Evolutionary conservation across 768 basidiomycete species (phyloP).

Genomic region (Naganishia vaughanmartiniae): DNA sequence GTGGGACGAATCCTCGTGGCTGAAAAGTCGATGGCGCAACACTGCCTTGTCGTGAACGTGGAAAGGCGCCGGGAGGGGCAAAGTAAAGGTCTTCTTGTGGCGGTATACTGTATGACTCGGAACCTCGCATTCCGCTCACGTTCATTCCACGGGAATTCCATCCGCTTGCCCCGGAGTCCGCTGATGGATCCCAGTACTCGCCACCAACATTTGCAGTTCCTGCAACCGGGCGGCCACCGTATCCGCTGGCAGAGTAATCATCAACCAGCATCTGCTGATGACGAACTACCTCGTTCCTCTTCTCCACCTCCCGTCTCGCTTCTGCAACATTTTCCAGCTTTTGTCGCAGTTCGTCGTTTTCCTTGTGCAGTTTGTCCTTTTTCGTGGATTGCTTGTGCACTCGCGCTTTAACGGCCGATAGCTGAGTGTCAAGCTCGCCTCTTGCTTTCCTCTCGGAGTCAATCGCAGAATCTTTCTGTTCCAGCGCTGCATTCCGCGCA

Average conservation of each 20-base stretch:
- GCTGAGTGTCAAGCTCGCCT: constrained; percentile 44
- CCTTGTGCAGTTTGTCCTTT: constrained; percentile 43
- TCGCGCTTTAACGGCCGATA: constrained; percentile 40
- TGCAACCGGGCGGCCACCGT: constrained; percentile 2
- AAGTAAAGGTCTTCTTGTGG: constrained; percentile 1
- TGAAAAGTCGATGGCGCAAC: constrained; percentile 6
- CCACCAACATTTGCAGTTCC: background rate
- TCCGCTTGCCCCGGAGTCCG: background rate
- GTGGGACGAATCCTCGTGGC: background rate
- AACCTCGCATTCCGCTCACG: background rate
- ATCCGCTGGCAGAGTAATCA: constrained; percentile 23
- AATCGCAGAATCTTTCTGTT: constrained; percentile 41
- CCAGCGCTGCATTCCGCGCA: constrained; percentile 36
- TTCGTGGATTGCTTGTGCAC: constrained; percentile 44
- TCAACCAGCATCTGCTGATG: constrained; percentile 29
- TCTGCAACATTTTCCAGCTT: constrained; percentile 43
- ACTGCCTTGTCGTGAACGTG: constrained; percentile 17
- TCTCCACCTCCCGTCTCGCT: constrained; percentile 42
- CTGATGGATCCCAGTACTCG: constrained; percentile 16
- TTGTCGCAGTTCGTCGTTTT: constrained; percentile 42
- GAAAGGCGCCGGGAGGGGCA: constrained; percentile 6
- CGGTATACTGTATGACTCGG: constrained; percentile 4
- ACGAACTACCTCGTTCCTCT: constrained; percentile 38
- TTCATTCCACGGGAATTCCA: constrained; percentile 5
- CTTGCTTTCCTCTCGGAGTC: constrained; percentile 41